phyloP scores from a whole-genome alignment of 805 yeast species.

The Vanderwaltozyma verrucispora region DNA sequence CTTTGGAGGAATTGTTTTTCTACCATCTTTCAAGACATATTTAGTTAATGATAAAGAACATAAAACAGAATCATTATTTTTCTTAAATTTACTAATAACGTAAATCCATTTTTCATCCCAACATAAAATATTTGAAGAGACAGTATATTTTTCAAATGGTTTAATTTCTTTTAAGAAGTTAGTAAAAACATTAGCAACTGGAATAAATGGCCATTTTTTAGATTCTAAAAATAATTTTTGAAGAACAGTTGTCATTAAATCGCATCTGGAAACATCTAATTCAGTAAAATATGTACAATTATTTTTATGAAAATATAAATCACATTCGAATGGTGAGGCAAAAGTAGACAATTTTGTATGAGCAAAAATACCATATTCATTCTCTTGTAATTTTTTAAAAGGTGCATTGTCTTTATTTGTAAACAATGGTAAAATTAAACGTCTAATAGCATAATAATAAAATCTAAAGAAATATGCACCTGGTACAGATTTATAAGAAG shows the following conservation, averaged over 20 bases:
- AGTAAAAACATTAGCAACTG: conserved; percentile 64
- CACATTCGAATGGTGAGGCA: conserved; percentile 73
- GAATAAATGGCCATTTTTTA: conserved; percentile 49
- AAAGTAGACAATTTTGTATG: conserved; percentile 37
- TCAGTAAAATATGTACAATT: conserved; percentile 80
- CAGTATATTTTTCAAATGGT: conserved; percentile 48
- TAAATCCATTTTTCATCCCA: conserved; percentile 89
- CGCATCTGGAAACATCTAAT: conserved; percentile 67
- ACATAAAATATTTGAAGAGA: conserved; percentile 52
- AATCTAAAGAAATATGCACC: conserved; percentile 56
- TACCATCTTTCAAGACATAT: conserved; percentile 70
- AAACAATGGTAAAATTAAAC: conserved; percentile 32
- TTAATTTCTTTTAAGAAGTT: conserved; percentile 63
- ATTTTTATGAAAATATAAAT: conserved; percentile 77
- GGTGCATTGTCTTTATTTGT: conserved; percentile 15
- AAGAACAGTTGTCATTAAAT: conserved; percentile 46
- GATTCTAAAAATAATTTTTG: conserved; percentile 41
- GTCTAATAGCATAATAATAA: conserved; percentile 36
- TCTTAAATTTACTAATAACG: conserved; percentile 51
- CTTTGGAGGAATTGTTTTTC: conserved; percentile 62
- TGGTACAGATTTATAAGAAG: conserved; percentile 53
- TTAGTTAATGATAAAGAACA: conserved; percentile 61
- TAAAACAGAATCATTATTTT: conserved; percentile 28
- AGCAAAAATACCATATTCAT: conserved; percentile 30
- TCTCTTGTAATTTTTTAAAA: conserved; percentile 11